Evolutionary conservation across 2,329 filamentous ascomycete genomes (phyloP).

Genomic region (Cryoendolithus antarcticus): DNA sequence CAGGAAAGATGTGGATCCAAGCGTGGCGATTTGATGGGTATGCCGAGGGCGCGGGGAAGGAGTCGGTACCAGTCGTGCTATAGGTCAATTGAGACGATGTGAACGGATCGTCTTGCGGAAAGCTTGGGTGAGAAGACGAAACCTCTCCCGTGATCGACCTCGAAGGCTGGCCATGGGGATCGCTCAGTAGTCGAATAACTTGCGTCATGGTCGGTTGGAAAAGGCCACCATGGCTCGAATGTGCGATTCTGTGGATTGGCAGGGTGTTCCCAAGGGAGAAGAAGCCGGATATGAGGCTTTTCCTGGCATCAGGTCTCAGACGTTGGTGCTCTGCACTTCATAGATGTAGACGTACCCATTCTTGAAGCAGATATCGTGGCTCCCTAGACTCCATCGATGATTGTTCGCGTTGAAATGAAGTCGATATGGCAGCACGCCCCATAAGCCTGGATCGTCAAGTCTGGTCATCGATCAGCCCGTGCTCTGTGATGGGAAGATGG

Average conservation of each 20-base stretch:
- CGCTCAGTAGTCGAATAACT: constrained; percentile 70
- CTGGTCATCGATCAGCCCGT: constrained; percentile 35
- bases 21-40: constrained; percentile 57
- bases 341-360: constrained; percentile 50
- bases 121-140: background rate
- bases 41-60: constrained; percentile 58
- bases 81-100: constrained; percentile 43
- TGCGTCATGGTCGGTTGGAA: constrained; percentile 84
- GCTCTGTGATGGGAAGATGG: background rate
- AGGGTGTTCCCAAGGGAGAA: constrained; percentile 84
- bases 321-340: background rate
- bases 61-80: constrained; percentile 54
- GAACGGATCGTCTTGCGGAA: constrained; percentile 41
- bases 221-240: constrained; percentile 70
- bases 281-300: constrained; percentile 58
- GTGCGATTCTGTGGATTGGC: constrained; percentile 68
- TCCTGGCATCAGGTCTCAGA: background rate
- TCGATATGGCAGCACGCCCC: constrained; percentile 71
- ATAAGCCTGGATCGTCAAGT: constrained; percentile 86
- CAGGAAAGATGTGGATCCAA: constrained; percentile 94
- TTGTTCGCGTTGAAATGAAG: constrained; percentile 62
- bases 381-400: constrained; percentile 78
- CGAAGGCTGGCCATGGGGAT: constrained; percentile 17
- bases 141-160: background rate
- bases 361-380: constrained; percentile 90